Evolutionary conservation across 768 basidiomycete genomes (phyloP).

Genomic region (Daedaleopsis nitida): DNA sequence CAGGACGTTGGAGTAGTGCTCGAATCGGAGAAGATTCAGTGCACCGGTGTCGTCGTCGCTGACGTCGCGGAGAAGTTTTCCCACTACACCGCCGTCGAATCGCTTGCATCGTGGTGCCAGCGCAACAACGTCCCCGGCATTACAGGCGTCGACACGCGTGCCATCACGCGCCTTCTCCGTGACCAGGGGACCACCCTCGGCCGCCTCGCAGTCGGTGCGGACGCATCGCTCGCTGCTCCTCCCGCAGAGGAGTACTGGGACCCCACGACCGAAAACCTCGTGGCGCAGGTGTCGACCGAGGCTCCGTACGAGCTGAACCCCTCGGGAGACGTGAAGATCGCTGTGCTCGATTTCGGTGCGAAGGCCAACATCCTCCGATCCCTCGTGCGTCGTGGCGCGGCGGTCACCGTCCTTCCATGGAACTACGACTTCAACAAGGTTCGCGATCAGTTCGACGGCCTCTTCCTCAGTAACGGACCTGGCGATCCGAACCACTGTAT

Average conservation of each 20-base stretch:
- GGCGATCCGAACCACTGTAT: conserved; percentile 91
- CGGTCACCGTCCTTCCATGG: conserved; percentile 97
- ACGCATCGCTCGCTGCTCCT: conserved; percentile 63
- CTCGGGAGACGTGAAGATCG: conserved; percentile 85
- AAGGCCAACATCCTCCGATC: conserved; percentile 97
- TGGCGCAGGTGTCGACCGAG: conserved; percentile 90
- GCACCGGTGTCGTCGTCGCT: conserved; percentile 88
- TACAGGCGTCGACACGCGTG: conserved; percentile 96
- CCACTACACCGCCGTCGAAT: conserved; percentile 93
- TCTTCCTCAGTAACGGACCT: conserved; percentile 96
- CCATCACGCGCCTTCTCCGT: conserved; percentile 89
- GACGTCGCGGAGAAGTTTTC: conserved; percentile 96
- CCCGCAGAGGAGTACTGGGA: conserved; percentile 84
- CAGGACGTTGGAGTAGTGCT: conserved; percentile 85
- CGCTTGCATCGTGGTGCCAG: conserved; percentile 89
- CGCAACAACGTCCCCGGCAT: conserved; percentile 90
- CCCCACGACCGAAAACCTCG: conserved; percentile 88
- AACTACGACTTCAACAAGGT: conserved; percentile 94
- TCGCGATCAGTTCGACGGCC: conserved; percentile 88
- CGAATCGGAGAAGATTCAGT: conserved; percentile 89
- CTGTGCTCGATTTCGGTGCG: conserved; percentile 94
- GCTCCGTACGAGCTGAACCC: conserved; percentile 85
- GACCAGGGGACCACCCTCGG: conserved; percentile 98
- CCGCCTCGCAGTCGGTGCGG: conserved; percentile 80
- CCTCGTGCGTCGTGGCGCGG: conserved; percentile 86